These are phyloP conservation scores for Penstemon davidsonii DNA, from an alignment of 257 asterid genomes.

Conservation along the genomic window DNA sequence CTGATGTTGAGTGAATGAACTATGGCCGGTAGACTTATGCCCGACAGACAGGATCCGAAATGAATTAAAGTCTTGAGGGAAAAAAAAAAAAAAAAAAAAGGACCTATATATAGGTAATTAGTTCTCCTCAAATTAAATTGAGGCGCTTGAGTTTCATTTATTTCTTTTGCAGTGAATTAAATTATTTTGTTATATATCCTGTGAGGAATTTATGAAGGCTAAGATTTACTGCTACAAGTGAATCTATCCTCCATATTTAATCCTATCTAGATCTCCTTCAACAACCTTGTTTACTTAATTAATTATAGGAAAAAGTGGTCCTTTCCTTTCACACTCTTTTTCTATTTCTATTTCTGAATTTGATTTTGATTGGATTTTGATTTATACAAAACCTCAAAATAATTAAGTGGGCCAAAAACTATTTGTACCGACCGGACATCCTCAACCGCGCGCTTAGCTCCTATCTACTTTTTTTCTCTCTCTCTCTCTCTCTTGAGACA, in stretches of 20 bases:
- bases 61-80: not conserved
- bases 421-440: slow-evolving; percentile 41
- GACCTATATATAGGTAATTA: no score
- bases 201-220: not conserved
- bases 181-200: slow-evolving; percentile 13
- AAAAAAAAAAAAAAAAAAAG: not conserved
- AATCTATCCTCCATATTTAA: slow-evolving; percentile 10
- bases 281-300: not conserved
- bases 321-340: not conserved
- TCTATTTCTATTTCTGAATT: not conserved
- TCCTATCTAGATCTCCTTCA: slow-evolving; percentile 22
- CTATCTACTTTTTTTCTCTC: no score
- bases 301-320: slow-evolving; percentile 5
- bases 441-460: not conserved
- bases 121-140: not conserved
- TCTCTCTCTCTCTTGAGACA: no score
- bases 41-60: not conserved
- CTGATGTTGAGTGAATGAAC: not conserved
- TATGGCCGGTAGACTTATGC: not conserved
- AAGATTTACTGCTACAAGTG: not conserved
- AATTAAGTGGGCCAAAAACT: slow-evolving; percentile 32
- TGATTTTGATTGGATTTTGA: no score
- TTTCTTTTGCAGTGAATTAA: slow-evolving; percentile 12
- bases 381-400: not conserved
- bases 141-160: slow-evolving; percentile 4